Base-by-base conservation (phyloP, 2,329 filamentous ascomycete genomes). In the Zasmidium angulare region DNA sequence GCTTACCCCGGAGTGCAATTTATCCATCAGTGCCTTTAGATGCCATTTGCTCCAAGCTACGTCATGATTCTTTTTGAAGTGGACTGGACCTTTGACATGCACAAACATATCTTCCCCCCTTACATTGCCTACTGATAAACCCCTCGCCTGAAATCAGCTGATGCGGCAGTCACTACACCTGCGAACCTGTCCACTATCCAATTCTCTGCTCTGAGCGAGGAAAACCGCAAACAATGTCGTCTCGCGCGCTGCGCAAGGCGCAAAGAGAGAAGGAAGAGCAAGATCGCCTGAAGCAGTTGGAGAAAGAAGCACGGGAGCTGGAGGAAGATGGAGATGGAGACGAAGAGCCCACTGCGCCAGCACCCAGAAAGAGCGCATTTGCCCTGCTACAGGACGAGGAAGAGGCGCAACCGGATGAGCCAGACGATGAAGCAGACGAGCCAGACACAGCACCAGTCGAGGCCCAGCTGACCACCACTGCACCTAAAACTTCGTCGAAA, bases 191-290 rank as follows among this genome's bases (percentile, higher is more conserved):
- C n/a, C n/a, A n/a, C n/a, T n/a, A 36, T 36, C 29, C 29, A 36
- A 7, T 14, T 43, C 3, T 19, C 36, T 43, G 7, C 3, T 43
- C 36, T 9, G 36, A 43, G 12, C 9, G n/a, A 4, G n/a, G n/a
- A 43, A 7, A 17, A 17, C 36, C 36, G n/a, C n/a, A 6, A 24
- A 29, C 26, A 40, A 89, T 89, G 86, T 88, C 86, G 47, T 85
- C 85, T 19, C 82, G 86, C 64, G 86, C 86, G n/a, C 74, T 89
- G 55, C 81, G 86, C 23, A 86, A 86, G 70, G 79, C 86, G 56
- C 85, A 87, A 70, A 81, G 81, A 63, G 83, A 86, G 76, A 81
- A 81, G 59, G 85, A 86, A 69, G 81, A 84, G 71, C 80, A 81
- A 68, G 78, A 81, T 64, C 78, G 80, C 63, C 75, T 80, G 24